Base-by-base conservation (phyloP, 805 yeast species). In the Ogataea nakhonphanomensis region DNA sequence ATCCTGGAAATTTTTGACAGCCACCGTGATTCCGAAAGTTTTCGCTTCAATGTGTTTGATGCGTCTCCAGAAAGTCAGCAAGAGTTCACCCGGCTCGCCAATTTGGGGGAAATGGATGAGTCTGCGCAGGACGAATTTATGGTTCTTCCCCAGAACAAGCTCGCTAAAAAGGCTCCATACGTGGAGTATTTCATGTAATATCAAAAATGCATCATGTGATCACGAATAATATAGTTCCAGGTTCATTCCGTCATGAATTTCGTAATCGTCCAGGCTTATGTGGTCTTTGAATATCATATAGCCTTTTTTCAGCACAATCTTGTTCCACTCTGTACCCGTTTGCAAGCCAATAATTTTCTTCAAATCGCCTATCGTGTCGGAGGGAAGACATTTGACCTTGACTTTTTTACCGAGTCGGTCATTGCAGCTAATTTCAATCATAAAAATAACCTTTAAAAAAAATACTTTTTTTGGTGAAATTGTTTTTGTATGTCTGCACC, bases 61-160 rank as follows among this genome's bases (percentile, higher is more conserved):
- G 98, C 96, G 10, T 93, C 97, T 7, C 98, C 98, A 0, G 97
- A 89, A 54, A 89, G 90, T 58, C 84, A 80, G 37, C 76, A 76
- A 48, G 83, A 73, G 48, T 71, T 76, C 8, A 30, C 54, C 35
- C 57, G 32, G 64, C 59, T 53, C 70, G 67, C 73, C 41, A 68
- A 65, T 50, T 69, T 72, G 17, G 34, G 43, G 8, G 48, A 43
- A 9, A 53, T 50, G 8, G 39, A 42, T 17, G 58, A 45, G 7
- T 27, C 36, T 20, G 34, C 45, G 2, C 48, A 45, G 12, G 53
- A 44, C 34, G 53, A 43, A 15, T 37, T 44, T 12, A 20, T 44
- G 23, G 43, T 44, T 12, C 47, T 39, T 5, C 27, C 41, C 12
- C 59, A 51, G 20, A 51, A 43, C 25, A 42, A 42, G 28, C 35